Evolutionary conservation across 2,329 filamentous ascomycete genomes (phyloP).

Genomic region (Purpureocillium lavendulum): DNA sequence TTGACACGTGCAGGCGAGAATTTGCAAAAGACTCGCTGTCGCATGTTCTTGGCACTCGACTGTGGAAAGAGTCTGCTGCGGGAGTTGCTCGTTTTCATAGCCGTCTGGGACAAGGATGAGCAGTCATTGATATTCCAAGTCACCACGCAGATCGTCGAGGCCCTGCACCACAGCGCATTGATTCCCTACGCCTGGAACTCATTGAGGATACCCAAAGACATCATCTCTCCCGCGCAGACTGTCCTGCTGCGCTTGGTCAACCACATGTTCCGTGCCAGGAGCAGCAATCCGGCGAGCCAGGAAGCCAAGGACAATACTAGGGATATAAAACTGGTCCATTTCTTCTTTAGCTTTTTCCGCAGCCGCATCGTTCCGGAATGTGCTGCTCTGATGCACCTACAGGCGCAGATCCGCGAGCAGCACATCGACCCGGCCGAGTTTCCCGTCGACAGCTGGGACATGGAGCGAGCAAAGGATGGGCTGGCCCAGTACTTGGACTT

Average conservation of each 20-base stretch:
- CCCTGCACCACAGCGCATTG: slow-evolving; percentile 79
- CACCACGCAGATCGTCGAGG: slow-evolving; percentile 91
- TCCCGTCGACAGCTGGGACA: slow-evolving; percentile 91
- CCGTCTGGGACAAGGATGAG: slow-evolving; percentile 92
- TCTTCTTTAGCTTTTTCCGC: slow-evolving; percentile 87
- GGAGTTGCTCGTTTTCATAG: slow-evolving; percentile 91
- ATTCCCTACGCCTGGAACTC: slow-evolving; percentile 90
- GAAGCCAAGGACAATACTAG: slow-evolving; percentile 44
- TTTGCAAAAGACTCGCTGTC: slow-evolving; percentile 82
- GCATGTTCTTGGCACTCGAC: slow-evolving; percentile 81
- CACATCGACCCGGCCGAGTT: slow-evolving; percentile 76
- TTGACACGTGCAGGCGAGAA: slow-evolving; percentile 63
- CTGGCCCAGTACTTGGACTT: slow-evolving; percentile 93
- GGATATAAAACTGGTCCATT: slow-evolving; percentile 65
- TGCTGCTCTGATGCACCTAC: slow-evolving; percentile 86
- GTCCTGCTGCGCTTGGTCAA: slow-evolving; percentile 86
- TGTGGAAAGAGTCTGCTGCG: slow-evolving; percentile 83
- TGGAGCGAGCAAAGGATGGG: slow-evolving; percentile 93
- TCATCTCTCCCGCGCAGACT: slow-evolving; percentile 90
- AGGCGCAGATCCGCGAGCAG: slow-evolving; percentile 77
- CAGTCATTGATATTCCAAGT: slow-evolving; percentile 94
- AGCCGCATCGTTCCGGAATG: slow-evolving; percentile 90
- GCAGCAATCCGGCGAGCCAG: slow-evolving; percentile 31
- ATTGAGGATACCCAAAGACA: slow-evolving; percentile 87
- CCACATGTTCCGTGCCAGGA: slow-evolving; percentile 67